Conservation (phyloP, 140 eudicot species). For the Ambrosia hybrid region DNA sequence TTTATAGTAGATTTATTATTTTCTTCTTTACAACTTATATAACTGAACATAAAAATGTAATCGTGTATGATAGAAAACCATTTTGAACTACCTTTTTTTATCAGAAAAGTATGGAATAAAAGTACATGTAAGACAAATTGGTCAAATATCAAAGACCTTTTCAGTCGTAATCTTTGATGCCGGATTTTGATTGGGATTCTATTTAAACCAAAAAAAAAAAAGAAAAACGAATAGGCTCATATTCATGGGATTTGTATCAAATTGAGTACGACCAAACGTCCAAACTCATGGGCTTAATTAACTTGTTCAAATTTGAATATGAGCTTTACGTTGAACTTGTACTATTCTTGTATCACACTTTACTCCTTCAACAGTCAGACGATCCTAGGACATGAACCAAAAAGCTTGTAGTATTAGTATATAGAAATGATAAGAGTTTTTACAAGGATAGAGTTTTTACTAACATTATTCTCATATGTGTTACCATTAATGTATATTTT, state of each 20-base stretch:
- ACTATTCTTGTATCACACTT: neutral
- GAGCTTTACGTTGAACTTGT: neutral
- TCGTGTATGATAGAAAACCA: neutral
- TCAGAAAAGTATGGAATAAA: neutral
- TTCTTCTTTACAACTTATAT: too few species aligned
- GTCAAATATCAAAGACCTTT: constrained; percentile 7
- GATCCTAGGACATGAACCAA: too few species aligned
- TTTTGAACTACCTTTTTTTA: neutral
- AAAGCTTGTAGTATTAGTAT: too few species aligned
- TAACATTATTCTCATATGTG: too few species aligned
- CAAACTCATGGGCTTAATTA: neutral
- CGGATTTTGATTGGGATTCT: constrained; percentile 13
- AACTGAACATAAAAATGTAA: too few species aligned
- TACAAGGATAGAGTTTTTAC: too few species aligned
- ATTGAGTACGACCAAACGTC: neutral
- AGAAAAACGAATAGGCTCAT: constrained; percentile 2
- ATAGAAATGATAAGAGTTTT: too few species aligned
- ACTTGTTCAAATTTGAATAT: constrained; percentile 1
- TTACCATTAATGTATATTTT: too few species aligned
- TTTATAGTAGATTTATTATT: too few species aligned
- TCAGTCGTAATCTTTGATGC: constrained; percentile 7
- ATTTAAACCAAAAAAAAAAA: too few species aligned
- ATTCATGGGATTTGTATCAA: neutral
- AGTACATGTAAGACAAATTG: neutral
- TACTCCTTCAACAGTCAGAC: constrained; percentile 11